Base-by-base conservation (phyloP, 164 flowering plant species). In the Vitis labrusca region DNA sequence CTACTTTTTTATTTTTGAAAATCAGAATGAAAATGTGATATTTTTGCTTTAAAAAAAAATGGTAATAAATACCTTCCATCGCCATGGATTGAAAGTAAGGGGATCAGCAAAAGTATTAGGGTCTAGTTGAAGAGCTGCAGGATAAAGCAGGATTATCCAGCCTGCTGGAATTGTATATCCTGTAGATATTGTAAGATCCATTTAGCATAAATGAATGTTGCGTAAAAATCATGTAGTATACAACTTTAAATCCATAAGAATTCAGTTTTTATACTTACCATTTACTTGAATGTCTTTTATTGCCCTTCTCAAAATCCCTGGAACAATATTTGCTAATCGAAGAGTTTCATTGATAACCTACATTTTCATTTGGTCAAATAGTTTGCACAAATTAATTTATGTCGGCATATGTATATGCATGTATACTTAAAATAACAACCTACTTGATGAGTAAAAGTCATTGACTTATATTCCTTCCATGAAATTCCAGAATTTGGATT, bases 101-200 rank as follows among this genome's bases (percentile, higher is more conserved):
- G 85, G 85, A 71, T 83, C 78, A n/a, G 72, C 54, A 29, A 50
- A 83, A 2, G 60, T 70, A 3, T 76, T 54, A 0, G 80, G 71
- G 19, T 78, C 67, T 19, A 81, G 64, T 10, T 85, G 86, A 57
- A 71, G 44, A 23, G 74, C 74, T 10, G 83, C 44, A 10, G 78
- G 66, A 2, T 60, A 73, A 10, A 77, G 61, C 81, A 85, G 63
- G 1, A 85, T 65, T 2, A 66, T 65, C 88, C 88, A 82, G 2
- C 86, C 84, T 60, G 48, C 58, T 15, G 89, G 86, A 51, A 85
- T 81, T 67, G 80, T 81, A 61, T 77, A 85, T 37, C 86, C 86
- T 85, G 68, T 10, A 59, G 32, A 23, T 23, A 23, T 23, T 23
- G 27, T 23, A 23, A 23, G 27, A 23, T 23, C 27, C 27, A 23